Evolutionary conservation across 352 stramenopile genomes (phyloP), one percentile per base, ranked within the genome.

Genomic region (Globisporangium cystogenes): DNA sequence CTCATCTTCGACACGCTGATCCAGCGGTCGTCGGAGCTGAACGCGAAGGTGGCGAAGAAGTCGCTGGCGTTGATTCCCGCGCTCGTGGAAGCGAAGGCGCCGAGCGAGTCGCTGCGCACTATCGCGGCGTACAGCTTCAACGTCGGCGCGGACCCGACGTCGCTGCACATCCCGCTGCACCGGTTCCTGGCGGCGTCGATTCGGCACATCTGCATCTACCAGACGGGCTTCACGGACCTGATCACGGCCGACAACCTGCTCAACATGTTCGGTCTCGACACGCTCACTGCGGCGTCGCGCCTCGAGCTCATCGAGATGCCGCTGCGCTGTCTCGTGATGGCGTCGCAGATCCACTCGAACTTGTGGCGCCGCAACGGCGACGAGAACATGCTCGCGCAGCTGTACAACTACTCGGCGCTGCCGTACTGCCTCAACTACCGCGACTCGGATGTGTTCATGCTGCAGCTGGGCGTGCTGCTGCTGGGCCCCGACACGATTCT

Each of bases 391-490:
- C 68, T 93, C 51, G 84, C 85, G 3, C 85, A 95, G 66, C 49
- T 95, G 40, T 95, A 93, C 72, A 95, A 95, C 65, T 95, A 95
- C 61, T 95, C 82, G 15, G 85, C 85, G 21, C 55, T 95, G 21
- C 82, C 85, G 16, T 95, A 93, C 59, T 95, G 85, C 39, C 71
- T 95, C 47, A 81, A 95, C 50, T 95, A 93, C 46, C 81, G 82
- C 42, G 85, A 95, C 47, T 66, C 82, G 4, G 85, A 95, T 45
- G 70, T 79, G 21, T 84, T 95, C 20, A 71, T 93, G 70, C 55
- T 93, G 40, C 85, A 95, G 48, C 70, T 95, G 23, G 65, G 76
- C 24, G 57, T 89, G 7, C 45, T 89, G 12, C 67, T 92, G 49
- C 68, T 86, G 24, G 81, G 82, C 0, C 58, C 85, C 7, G 75